Evolutionary conservation across 345 rosid genomes (phyloP).

Genomic region (Tarenaya hassleriana): DNA sequence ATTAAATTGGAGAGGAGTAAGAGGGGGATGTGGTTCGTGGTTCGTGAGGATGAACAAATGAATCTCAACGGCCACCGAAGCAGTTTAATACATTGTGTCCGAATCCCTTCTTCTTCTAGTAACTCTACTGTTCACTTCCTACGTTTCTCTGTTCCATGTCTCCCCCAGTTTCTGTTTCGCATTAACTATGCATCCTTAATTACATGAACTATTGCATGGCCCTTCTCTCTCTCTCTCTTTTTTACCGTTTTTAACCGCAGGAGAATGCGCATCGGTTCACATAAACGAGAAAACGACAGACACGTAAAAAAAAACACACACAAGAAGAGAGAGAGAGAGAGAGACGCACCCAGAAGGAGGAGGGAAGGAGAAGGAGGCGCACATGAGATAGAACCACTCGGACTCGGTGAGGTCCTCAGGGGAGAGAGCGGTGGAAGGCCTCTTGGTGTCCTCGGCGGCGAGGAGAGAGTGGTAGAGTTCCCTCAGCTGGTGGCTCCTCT

Average conservation of each 20-base stretch:
- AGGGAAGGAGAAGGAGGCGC: constrained; percentile 89
- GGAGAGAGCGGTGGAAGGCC: constrained; percentile 78
- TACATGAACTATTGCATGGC: too few relatives aligned
- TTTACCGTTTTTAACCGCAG: too few relatives aligned
- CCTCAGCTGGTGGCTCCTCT: constrained; percentile 89
- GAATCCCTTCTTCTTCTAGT: constrained; percentile 23
- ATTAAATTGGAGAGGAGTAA: too few relatives aligned
- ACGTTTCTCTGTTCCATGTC: constrained; percentile 22
- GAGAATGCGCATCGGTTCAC: too few relatives aligned
- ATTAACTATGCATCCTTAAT: constrained; percentile 23
- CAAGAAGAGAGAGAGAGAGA: too few relatives aligned
- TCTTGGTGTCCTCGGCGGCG: constrained; percentile 50
- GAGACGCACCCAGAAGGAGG: constrained; percentile 71
- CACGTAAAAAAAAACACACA: too few relatives aligned
- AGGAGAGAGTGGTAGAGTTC: constrained; percentile 85
- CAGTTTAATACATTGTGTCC: constrained; percentile 15
- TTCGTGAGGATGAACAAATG: constrained; percentile 6
- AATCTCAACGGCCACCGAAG: constrained; percentile 20
- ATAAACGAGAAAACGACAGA: too few relatives aligned
- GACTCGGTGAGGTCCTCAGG: constrained; percentile 97
- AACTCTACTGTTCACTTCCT: constrained; percentile 21
- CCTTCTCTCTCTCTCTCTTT: too few relatives aligned
- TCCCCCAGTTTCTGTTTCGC: constrained; percentile 4
- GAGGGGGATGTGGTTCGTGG: too few relatives aligned
- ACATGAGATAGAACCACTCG: constrained; percentile 96